phyloP scores from a whole-genome alignment of 2,329 filamentous ascomycete species.

The Leptographium flavum region DNA sequence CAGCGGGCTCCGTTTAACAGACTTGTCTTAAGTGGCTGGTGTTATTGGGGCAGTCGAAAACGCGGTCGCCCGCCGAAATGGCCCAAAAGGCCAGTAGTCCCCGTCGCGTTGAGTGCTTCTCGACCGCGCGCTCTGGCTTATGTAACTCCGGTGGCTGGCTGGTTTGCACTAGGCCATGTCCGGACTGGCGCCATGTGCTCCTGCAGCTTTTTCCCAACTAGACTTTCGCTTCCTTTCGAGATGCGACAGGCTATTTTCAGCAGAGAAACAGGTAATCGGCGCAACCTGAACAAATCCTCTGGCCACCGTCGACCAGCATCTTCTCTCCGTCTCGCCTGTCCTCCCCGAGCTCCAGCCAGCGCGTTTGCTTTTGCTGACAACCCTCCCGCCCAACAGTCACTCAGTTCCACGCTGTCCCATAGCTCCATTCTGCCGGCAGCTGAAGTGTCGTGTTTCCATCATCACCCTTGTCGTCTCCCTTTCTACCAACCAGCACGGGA shows the following conservation, averaged over 20 bases:
- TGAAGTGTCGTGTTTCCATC: neutral
- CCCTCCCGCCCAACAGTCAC: neutral
- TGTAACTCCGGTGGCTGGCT: slow-evolving; percentile 4
- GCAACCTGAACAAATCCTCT: no score
- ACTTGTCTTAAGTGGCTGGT: neutral
- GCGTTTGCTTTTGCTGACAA: neutral
- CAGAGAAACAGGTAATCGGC: neutral
- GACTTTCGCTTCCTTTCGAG: neutral
- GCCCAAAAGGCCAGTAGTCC: slow-evolving; percentile 1
- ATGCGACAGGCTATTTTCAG: neutral
- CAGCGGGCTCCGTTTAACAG: no score
- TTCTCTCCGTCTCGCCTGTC: neutral
- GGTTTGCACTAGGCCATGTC: neutral
- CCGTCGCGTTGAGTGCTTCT: slow-evolving; percentile 12
- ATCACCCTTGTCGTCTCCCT: neutral
- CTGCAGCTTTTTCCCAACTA: slow-evolving; percentile 2
- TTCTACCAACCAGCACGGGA: neutral
- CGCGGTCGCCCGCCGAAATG: slow-evolving; percentile 6
- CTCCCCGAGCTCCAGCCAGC: neutral
- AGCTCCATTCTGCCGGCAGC: neutral
- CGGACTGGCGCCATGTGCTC: neutral
- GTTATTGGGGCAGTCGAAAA: slow-evolving; percentile 4
- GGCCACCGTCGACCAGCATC: neutral
- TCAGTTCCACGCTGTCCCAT: neutral
- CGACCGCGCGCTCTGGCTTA: neutral